Conservation (phyloP, 768 basidiomycete species). For the Baorangia bicolor region DNA sequence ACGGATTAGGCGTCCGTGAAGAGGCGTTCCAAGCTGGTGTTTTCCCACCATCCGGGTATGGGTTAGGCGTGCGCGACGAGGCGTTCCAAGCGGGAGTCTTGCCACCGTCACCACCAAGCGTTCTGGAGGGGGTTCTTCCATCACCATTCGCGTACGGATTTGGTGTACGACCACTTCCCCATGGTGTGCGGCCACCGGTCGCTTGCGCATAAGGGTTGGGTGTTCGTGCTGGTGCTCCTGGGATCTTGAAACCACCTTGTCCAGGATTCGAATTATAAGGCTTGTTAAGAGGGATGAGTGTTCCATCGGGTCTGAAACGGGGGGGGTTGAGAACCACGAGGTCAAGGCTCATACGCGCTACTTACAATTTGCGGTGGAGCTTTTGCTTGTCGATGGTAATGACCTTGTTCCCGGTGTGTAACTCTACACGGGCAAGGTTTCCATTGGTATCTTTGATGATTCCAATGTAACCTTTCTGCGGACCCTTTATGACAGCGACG, state of each 20-base stretch:
- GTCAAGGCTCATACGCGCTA: conserved; percentile 12
- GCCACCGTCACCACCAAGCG: too few relatives aligned
- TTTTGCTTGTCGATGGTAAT: conserved; percentile 85
- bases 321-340: conserved; percentile 7
- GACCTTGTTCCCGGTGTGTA: conserved; percentile 85
- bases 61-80: conserved; percentile 68
- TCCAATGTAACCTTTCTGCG: conserved; percentile 88
- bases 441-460: conserved; percentile 96
- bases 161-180: conserved; percentile 54
- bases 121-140: conserved; percentile 60
- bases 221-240: conserved; percentile 43
- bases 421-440: conserved; percentile 79
- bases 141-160: conserved; percentile 62
- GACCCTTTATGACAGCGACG: conserved; percentile 82
- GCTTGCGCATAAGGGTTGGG: conserved; percentile 48
- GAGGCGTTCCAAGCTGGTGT: conserved; percentile 65
- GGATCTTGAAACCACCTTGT: conserved; percentile 30
- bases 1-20: conserved; percentile 58
- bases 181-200: conserved; percentile 37
- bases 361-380: conserved; percentile 70
- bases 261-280: conserved; percentile 23
- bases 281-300: conserved; percentile 49
- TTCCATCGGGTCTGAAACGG: conserved; percentile 52
- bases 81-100: conserved; percentile 66
- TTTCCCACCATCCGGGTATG: conserved; percentile 60